These are phyloP conservation scores for Ceratobasidium sp. DNA, from an alignment of 1,284 basidiomycete genomes.

Conservation along the genomic window DNA sequence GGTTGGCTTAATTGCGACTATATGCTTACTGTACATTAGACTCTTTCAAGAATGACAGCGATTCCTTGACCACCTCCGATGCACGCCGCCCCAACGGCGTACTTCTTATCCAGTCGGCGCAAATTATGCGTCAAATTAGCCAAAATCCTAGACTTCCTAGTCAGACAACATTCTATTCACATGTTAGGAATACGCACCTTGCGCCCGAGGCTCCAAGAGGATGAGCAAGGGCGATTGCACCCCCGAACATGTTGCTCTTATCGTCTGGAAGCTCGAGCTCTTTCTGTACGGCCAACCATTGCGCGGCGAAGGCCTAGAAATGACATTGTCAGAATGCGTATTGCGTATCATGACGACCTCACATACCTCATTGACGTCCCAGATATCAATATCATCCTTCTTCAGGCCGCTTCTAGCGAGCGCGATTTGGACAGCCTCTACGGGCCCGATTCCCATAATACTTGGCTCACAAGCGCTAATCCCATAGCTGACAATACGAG, in stretches of 20 bases:
- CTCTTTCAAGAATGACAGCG: constrained; percentile 55
- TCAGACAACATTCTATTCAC: background rate
- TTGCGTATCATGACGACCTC: background rate
- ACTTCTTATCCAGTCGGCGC: constrained; percentile 61
- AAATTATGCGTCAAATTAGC: constrained; percentile 63
- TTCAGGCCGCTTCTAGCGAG: constrained; percentile 54
- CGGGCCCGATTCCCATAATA: constrained; percentile 68
- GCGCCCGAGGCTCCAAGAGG: constrained; percentile 64
- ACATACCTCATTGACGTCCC: constrained; percentile 63
- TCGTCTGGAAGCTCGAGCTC: constrained; percentile 63
- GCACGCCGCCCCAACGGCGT: constrained; percentile 64
- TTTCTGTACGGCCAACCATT: constrained; percentile 63
- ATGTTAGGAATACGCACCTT: constrained; percentile 49
- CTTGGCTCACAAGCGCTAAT: constrained; percentile 64
- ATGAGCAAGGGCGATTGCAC: constrained; percentile 61
- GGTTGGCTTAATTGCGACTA: background rate
- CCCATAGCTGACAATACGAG: constrained; percentile 60
- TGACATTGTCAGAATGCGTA: background rate
- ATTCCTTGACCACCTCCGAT: constrained; percentile 61
- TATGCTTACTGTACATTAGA: constrained; percentile 18
- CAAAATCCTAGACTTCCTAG: constrained; percentile 54
- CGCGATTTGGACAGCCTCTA: constrained; percentile 56
- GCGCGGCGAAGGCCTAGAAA: constrained; percentile 61
- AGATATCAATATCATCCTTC: constrained; percentile 61
- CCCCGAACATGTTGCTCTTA: constrained; percentile 62